Conservation (phyloP, 257 asterid species). For the Nicotiana otophora region DNA sequence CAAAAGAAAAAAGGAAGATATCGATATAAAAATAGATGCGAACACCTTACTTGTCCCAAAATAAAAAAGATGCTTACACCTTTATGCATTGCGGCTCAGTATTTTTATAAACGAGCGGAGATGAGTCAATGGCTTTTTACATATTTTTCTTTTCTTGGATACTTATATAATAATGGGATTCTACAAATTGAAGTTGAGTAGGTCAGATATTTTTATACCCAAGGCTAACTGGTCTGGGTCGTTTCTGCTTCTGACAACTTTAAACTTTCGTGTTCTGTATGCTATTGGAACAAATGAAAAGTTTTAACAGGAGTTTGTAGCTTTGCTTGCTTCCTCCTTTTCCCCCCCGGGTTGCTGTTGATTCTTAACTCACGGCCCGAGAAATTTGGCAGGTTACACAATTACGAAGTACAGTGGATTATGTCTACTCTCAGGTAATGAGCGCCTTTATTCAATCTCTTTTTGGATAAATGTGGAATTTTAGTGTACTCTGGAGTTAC, state of each 20-base stretch:
- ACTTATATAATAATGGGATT: not conserved
- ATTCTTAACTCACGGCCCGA: not conserved
- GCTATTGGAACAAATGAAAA: not conserved
- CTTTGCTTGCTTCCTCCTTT: not conserved
- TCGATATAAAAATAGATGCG: not conserved
- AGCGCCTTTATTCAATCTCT: conserved; percentile 13
- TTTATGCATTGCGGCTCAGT: not conserved
- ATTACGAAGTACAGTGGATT: conserved; percentile 58
- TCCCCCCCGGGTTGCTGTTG: not conserved
- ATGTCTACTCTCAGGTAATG: conserved; percentile 67
- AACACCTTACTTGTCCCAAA: not conserved
- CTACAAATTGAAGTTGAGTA: conserved; percentile 3
- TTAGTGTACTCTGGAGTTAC: not conserved
- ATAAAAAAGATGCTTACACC: not conserved
- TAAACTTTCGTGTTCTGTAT: not conserved
- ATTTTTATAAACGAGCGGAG: not conserved
- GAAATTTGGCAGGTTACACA: conserved; percentile 51
- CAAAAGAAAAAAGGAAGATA: not conserved
- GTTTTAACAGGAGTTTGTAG: not conserved
- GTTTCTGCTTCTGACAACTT: not conserved
- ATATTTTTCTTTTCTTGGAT: not conserved
- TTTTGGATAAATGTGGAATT: not conserved
- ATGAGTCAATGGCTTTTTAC: not conserved
- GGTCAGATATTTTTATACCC: not conserved
- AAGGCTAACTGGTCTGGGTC: not conserved